A percentile compares a stretch with the other conserved stretches of the same genome.
Conservation (phyloP, 1,284 basidiomycete species). For the Melampsora larici-populina region DNA sequence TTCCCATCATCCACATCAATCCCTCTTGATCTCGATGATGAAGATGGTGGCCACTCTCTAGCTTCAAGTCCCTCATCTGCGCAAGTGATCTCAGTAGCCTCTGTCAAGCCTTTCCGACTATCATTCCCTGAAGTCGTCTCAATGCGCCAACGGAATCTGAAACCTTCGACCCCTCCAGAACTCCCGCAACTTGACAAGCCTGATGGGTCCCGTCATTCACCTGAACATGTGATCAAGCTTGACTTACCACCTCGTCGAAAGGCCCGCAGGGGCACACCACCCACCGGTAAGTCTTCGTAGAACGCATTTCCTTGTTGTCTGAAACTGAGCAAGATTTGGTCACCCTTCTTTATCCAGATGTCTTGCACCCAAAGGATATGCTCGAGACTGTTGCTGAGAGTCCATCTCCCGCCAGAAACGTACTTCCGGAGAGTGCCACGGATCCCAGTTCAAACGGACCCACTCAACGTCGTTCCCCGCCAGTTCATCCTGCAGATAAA, state of each 20-base stretch:
- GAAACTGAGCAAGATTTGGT: background rate
- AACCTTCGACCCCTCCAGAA: background rate
- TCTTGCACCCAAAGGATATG: background rate
- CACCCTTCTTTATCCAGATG: background rate
- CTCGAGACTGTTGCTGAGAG: background rate
- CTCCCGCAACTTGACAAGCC: background rate
- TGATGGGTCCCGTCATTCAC: background rate
- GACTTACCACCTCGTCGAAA: conserved; percentile 1
- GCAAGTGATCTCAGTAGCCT: background rate
- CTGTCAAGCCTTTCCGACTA: background rate
- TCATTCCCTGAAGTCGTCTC: background rate
- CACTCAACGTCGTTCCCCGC: background rate
- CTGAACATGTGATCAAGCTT: background rate
- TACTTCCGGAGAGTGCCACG: background rate
- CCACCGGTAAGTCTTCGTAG: background rate
- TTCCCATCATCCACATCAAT: background rate
- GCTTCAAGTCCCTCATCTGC: background rate
- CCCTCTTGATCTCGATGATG: background rate
- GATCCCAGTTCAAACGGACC: background rate
- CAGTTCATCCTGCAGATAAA: background rate
- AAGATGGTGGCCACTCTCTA: background rate
- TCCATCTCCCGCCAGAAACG: background rate
- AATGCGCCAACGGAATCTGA: no score
- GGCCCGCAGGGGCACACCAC: background rate
- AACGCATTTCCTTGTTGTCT: background rate